phyloP scores from a whole-genome alignment of 305 asterid genomes.

The Fraxinus angustifolia region DNA sequence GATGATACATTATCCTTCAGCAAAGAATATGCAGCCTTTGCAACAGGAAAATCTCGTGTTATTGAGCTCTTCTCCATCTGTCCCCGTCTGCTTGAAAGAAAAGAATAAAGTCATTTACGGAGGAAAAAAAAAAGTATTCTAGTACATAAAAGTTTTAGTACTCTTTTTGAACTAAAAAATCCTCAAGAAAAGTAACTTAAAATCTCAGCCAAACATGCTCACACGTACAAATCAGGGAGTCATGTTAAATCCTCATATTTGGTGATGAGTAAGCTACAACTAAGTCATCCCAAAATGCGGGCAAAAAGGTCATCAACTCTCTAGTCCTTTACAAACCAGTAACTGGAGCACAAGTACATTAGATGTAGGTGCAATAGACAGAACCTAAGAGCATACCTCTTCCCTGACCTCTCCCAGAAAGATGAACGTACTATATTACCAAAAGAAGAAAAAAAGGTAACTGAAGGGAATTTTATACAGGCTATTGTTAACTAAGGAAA shows the following conservation, averaged over 20 bases:
- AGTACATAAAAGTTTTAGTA: neutral
- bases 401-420: neutral
- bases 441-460: neutral
- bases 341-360: neutral
- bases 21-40: conserved; percentile 75
- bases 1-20: conserved; percentile 68
- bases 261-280: neutral
- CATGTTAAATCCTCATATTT: neutral
- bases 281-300: neutral
- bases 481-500: neutral
- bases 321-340: neutral
- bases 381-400: neutral
- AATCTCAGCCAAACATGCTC: neutral
- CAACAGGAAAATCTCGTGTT: conserved; percentile 79
- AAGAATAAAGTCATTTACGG: conserved; percentile 7
- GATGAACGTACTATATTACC: neutral
- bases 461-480: neutral
- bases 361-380: neutral
- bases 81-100: conserved; percentile 60
- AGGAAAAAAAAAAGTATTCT: neutral
- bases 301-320: neutral
- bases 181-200: neutral
- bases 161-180: neutral
- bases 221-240: neutral
- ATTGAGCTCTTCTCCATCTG: conserved; percentile 81